These are phyloP conservation scores for Boeremia exigua DNA, from an alignment of 2,329 filamentous ascomycete species.

Conservation along the genomic window DNA sequence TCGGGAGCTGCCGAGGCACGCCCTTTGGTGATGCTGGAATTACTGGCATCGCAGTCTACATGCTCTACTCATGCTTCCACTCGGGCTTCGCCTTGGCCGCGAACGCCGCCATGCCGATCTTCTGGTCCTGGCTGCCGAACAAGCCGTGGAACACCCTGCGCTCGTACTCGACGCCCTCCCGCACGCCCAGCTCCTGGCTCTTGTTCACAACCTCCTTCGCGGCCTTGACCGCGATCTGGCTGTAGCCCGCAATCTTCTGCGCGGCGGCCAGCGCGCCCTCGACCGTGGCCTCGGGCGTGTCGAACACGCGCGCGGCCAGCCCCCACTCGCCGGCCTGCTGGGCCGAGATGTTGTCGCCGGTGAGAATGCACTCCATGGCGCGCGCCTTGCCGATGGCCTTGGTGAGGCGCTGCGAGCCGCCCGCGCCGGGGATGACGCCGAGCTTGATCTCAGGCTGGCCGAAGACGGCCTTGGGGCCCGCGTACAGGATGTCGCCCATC, in stretches of 20 bases:
- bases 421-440: conserved; percentile 88
- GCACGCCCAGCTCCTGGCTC: conserved; percentile 86
- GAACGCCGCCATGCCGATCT: conserved; percentile 94
- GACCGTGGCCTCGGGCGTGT: conserved; percentile 80
- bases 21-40: too few species aligned
- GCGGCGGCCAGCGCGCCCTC: conserved; percentile 82
- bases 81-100: conserved; percentile 91
- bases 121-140: conserved; percentile 96
- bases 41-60: too few species aligned
- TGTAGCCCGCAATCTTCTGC: conserved; percentile 86
- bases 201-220: conserved; percentile 99
- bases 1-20: conserved; percentile 1
- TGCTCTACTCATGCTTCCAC: conserved; percentile 77
- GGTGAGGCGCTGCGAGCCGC: conserved; percentile 87
- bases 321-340: conserved; percentile 89
- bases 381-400: conserved; percentile 60
- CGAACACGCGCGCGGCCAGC: conserved; percentile 81
- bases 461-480: conserved; percentile 83
- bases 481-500: conserved; percentile 97
- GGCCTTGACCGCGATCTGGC: conserved; percentile 83
- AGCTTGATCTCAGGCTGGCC: conserved; percentile 98
- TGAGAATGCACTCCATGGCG: conserved; percentile 57
- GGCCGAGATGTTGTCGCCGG: conserved; percentile 74
- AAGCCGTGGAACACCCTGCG: conserved; percentile 88
- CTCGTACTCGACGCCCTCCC: conserved; percentile 95